phyloP scores from a whole-genome alignment of 2,329 filamentous ascomycete species.

The Colletotrichum chlorophyti region DNA sequence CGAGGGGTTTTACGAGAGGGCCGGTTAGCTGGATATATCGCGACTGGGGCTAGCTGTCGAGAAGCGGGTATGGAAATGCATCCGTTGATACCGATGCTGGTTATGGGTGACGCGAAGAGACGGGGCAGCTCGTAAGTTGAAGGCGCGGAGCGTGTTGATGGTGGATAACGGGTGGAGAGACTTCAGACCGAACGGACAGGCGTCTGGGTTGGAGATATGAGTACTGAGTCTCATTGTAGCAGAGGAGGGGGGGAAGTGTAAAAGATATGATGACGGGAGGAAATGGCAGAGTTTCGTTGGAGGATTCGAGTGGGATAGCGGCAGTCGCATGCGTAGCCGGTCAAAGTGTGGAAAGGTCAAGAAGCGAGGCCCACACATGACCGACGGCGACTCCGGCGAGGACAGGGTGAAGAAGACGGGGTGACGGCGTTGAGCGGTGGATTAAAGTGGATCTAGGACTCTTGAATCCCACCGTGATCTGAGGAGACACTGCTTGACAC shows the following conservation, averaged over 20 bases:
- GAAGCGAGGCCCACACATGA: slow-evolving; percentile 16
- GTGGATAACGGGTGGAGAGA: slow-evolving; percentile 10
- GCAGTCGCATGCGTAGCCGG: slow-evolving; percentile 18
- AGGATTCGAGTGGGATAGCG: slow-evolving; percentile 13
- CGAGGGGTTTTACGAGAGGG: too few species aligned
- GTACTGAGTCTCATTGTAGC: slow-evolving; percentile 1
- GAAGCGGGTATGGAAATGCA: neutral
- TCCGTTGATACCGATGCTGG: neutral
- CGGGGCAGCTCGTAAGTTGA: slow-evolving; percentile 11
- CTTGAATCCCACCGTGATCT: slow-evolving; percentile 17
- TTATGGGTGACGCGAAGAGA: neutral
- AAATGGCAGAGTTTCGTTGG: neutral
- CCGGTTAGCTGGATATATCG: too few species aligned
- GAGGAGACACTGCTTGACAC: slow-evolving; percentile 2
- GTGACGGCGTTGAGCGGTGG: slow-evolving; percentile 26
- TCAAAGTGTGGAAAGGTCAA: slow-evolving; percentile 17
- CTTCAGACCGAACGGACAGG: slow-evolving; percentile 10
- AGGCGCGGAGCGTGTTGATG: slow-evolving; percentile 1
- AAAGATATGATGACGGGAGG: neutral
- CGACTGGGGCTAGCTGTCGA: neutral
- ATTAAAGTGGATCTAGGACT: slow-evolving; percentile 13
- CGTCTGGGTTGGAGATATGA: slow-evolving; percentile 9
- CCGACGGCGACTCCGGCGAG: slow-evolving; percentile 28
- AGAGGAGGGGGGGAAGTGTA: too few species aligned
- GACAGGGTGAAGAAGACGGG: slow-evolving; percentile 19